phyloP scores from a whole-genome alignment of 1,284 basidiomycete species.

The Erythrobasidium hasegawianum region DNA sequence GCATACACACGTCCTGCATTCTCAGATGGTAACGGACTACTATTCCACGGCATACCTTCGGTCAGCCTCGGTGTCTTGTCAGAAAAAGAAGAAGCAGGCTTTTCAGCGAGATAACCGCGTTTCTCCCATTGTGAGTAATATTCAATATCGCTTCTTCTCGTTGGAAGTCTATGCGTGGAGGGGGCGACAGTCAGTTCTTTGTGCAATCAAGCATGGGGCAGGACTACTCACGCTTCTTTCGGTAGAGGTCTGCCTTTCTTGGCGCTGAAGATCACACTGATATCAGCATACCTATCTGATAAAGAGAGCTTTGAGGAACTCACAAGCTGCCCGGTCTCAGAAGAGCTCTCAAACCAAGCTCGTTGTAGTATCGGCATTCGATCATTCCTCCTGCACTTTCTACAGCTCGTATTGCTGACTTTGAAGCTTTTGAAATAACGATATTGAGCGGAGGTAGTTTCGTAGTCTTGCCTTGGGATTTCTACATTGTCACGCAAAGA shows the following conservation, averaged over 20 bases:
- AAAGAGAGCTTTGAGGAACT: constrained; percentile 1
- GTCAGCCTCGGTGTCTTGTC: not conserved
- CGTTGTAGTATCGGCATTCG: constrained; percentile 88
- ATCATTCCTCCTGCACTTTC: constrained; percentile 77
- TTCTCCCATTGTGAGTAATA: constrained; percentile 33
- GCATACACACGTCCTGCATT: not conserved
- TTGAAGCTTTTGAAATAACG: constrained; percentile 77
- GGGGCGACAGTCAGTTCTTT: not conserved
- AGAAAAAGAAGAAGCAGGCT: not conserved
- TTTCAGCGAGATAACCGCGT: constrained; percentile 32
- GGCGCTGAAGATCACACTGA: constrained; percentile 3
- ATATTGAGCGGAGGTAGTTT: constrained; percentile 60
- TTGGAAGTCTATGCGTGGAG: constrained; percentile 5
- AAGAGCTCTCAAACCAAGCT: constrained; percentile 60
- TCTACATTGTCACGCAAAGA: constrained; percentile 14
- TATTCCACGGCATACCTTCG: not conserved
- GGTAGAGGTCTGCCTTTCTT: constrained; percentile 32
- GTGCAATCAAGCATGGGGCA: not conserved
- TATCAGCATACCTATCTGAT: too few species aligned
- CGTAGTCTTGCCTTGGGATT: constrained; percentile 8
- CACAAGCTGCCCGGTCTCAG: constrained; percentile 42
- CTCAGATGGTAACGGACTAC: not conserved
- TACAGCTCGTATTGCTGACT: constrained; percentile 78
- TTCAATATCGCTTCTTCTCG: constrained; percentile 33
- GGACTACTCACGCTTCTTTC: constrained; percentile 23